These are phyloP conservation scores for Silene latifolia DNA, from an alignment of 148 eudicot genomes.

Conservation along the genomic window DNA sequence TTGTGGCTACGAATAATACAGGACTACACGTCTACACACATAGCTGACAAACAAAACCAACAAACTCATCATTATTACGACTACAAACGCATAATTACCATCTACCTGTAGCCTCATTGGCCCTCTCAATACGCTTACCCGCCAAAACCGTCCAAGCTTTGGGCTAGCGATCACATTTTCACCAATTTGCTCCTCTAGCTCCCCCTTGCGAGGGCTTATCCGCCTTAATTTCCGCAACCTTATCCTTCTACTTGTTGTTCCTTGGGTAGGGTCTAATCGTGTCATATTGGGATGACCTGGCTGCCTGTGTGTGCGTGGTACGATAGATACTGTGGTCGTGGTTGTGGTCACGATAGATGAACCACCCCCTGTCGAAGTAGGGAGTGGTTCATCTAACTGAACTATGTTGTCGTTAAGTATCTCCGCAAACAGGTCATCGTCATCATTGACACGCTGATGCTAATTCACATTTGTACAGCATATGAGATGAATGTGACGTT, in stretches of 20 bases:
- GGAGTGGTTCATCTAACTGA: slow-evolving; percentile 53
- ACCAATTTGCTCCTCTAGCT: slow-evolving; percentile 6
- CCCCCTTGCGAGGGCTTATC: slow-evolving; percentile 15
- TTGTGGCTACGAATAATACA: neutral
- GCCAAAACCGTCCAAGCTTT: neutral
- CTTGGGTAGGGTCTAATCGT: slow-evolving; percentile 38
- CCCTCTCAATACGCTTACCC: neutral
- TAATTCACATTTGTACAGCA: neutral
- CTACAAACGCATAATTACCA: slow-evolving; percentile 7
- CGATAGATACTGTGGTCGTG: slow-evolving; percentile 20
- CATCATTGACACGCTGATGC: slow-evolving; percentile 31
- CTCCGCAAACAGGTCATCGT: slow-evolving; percentile 78
- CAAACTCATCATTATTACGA: slow-evolving; percentile 26
- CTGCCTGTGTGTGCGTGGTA: slow-evolving; percentile 15
- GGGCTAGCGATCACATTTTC: slow-evolving; percentile 10
- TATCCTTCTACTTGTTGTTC: slow-evolving; percentile 62
- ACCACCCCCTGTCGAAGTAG: slow-evolving; percentile 8
- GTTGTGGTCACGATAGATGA: neutral
- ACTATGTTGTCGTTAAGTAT: slow-evolving; percentile 80
- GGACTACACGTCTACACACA: slow-evolving; percentile 2
- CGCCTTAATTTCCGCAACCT: slow-evolving; percentile 32
- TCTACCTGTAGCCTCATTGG: neutral
- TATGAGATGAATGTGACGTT: neutral
- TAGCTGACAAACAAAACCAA: slow-evolving; percentile 22
- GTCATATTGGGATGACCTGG: neutral